Evolutionary conservation across 2,329 filamentous ascomycete species (phyloP), one percentile per base, ranked within the genome.

Genomic region (Trichoderma sp.): DNA sequence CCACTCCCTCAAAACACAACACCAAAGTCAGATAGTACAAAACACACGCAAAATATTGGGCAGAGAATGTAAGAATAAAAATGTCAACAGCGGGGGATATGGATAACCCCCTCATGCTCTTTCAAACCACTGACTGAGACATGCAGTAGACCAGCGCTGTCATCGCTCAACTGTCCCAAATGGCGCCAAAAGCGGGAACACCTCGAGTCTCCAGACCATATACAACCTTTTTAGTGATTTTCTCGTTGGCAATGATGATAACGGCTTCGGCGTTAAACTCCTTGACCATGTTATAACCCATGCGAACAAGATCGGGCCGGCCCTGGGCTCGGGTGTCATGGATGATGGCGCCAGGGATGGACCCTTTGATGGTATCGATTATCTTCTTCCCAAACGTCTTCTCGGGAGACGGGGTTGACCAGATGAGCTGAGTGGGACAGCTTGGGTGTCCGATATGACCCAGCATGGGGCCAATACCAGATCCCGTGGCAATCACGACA

Each of bases 181-280:
- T 91, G 10, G 91, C 89, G 7, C 91, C 91, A 79, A 86, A 93
- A 10, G 90, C 90, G 2, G 87, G 84, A 8, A 93, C 78, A 0
- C 90, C 89, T 67, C 89, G 83, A 46, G 82, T 84, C 79, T 93
- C 90, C 61, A 94, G 79, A 10, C 85, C 89, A 75, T 89, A 91
- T 0, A 93, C 90, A 1, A 93, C 83, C 79, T 87, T 87, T 74
- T 84, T 84, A 21, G 90, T 93, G 39, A 92, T 84, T 68, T 79
- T 84, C 68, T 89, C 87, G 76, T 93, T 94, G 67, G 88, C 89
- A 74, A 94, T 90, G 70, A 93, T 85, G 75, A 92, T 89, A 46
- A 93, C 89, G 2, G 90, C 91, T 81, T 93, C 90, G 1, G 89
- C 80, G 10, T 81, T 78, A 73, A 86, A 89, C 49, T 84, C 83